Evolutionary conservation across 495 filamentous ascomycete species (phyloP).

Genomic region (Talaromyces proteolyticus): DNA sequence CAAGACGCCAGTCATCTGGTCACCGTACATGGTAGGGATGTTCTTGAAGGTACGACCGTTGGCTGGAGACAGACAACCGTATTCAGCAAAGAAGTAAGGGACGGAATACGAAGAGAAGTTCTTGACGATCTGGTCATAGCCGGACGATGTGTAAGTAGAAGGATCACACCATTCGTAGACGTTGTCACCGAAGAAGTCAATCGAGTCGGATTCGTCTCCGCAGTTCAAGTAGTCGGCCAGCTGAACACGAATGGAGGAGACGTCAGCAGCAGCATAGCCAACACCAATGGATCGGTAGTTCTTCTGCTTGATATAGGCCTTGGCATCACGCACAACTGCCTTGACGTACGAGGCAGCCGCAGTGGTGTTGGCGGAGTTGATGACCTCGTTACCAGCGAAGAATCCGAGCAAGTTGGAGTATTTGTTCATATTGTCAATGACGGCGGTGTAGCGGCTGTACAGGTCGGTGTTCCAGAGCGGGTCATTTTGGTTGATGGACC

Average conservation of each 20-base stretch:
- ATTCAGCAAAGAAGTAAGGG: slow-evolving; percentile 96
- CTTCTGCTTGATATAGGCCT: slow-evolving; percentile 80
- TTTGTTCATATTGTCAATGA: slow-evolving; percentile 70
- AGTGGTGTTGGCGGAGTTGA: slow-evolving; percentile 78
- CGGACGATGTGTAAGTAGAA: slow-evolving; percentile 58
- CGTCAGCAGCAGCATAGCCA: slow-evolving; percentile 93
- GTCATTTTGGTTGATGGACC: slow-evolving; percentile 77
- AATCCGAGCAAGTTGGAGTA: slow-evolving; percentile 91
- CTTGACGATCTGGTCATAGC: slow-evolving; percentile 70
- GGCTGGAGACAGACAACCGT: slow-evolving; percentile 77
- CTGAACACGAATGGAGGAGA: slow-evolving; percentile 65
- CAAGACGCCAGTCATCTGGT: slow-evolving; percentile 77
- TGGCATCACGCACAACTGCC: slow-evolving; percentile 91
- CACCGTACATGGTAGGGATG: slow-evolving; percentile 73
- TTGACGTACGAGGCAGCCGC: slow-evolving; percentile 87
- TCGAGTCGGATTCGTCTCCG: slow-evolving; percentile 39
- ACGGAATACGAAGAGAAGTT: slow-evolving; percentile 85
- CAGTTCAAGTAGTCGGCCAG: slow-evolving; percentile 95
- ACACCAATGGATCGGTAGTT: slow-evolving; percentile 68
- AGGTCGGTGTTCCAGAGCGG: slow-evolving; percentile 72
- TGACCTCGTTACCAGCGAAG: slow-evolving; percentile 96
- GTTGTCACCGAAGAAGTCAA: slow-evolving; percentile 99
- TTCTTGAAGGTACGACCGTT: slow-evolving; percentile 80
- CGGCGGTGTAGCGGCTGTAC: slow-evolving; percentile 74
- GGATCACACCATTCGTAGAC: slow-evolving; percentile 97